phyloP scores from a whole-genome alignment of 306 rosid genomes.

The Hippophae tibetana region DNA sequence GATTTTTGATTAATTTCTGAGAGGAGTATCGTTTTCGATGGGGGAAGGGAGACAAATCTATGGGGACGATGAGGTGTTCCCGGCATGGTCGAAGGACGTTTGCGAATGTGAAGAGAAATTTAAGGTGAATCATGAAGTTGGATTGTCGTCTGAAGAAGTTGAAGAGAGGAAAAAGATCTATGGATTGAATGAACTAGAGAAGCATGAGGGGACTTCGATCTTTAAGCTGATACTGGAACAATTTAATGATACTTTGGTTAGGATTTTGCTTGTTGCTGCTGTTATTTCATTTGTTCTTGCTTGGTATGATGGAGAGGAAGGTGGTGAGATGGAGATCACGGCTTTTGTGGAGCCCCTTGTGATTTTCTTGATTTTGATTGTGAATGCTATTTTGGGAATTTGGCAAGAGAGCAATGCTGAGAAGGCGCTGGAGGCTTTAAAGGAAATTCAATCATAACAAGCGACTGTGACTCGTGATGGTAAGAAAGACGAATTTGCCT shows the following conservation, averaged over 20 bases:
- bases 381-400: conserved; percentile 65
- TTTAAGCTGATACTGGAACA: conserved; percentile 62
- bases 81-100: conserved; percentile 57
- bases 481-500: conserved; percentile 26
- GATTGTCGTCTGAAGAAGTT: conserved; percentile 40
- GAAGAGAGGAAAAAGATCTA: conserved; percentile 42
- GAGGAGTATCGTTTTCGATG: conserved; percentile 16
- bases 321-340: conserved; percentile 40
- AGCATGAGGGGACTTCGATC: conserved; percentile 71
- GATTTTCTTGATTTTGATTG: conserved; percentile 40
- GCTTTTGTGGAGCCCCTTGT: conserved; percentile 48
- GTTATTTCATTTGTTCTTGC: conserved; percentile 78
- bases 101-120: conserved; percentile 54
- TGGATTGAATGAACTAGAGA: conserved; percentile 74
- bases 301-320: conserved; percentile 68
- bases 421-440: conserved; percentile 82
- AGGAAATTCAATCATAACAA: conserved; percentile 86
- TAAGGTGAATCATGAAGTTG: conserved; percentile 35
- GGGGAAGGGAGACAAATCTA: conserved; percentile 39
- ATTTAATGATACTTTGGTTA: conserved; percentile 77
- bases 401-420: conserved; percentile 98
- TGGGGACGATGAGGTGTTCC: conserved; percentile 38
- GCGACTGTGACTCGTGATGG: conserved; percentile 56
- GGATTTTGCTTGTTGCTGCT: conserved; percentile 81
- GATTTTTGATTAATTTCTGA: too few species aligned